A percentile compares a stretch with the other conserved stretches of the same genome.
Conservation (phyloP, 345 rosid species). For the Brassica carinata region DNA sequence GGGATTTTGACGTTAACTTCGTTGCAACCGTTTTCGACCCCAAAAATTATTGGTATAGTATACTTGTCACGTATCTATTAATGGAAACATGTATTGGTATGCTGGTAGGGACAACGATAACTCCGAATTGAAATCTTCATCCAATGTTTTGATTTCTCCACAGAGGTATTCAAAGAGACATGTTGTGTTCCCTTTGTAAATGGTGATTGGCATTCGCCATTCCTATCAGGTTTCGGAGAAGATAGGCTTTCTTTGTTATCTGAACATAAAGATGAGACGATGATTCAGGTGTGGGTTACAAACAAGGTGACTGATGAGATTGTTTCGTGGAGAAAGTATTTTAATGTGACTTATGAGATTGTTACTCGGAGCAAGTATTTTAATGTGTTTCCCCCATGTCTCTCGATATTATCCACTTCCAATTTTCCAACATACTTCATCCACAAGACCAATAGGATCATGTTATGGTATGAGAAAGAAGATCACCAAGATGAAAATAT, state of each 20-base stretch:
- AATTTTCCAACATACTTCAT: neutral
- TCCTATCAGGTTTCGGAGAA: neutral
- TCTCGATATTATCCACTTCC: neutral
- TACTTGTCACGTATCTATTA: neutral
- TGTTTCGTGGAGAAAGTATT: neutral
- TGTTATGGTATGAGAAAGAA: neutral
- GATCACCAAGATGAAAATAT: neutral
- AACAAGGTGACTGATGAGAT: neutral
- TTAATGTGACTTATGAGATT: neutral
- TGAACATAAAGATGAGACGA: neutral
- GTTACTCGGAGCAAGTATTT: slow-evolving; percentile 3
- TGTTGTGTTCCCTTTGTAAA: neutral
- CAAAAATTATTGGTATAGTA: no score
- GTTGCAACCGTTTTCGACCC: no score
- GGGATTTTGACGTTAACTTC: no score
- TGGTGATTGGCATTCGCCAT: neutral
- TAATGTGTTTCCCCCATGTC: neutral
- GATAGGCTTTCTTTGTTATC: neutral
- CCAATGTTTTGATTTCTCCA: neutral
- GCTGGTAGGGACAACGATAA: neutral
- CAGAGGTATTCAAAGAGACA: neutral
- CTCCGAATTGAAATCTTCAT: neutral
- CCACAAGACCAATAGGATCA: slow-evolving; percentile 10
- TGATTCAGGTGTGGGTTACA: neutral
- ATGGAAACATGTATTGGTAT: neutral